Evolutionary conservation across 257 asterid species (phyloP).

Genomic region (Lycium ferocissimum): DNA sequence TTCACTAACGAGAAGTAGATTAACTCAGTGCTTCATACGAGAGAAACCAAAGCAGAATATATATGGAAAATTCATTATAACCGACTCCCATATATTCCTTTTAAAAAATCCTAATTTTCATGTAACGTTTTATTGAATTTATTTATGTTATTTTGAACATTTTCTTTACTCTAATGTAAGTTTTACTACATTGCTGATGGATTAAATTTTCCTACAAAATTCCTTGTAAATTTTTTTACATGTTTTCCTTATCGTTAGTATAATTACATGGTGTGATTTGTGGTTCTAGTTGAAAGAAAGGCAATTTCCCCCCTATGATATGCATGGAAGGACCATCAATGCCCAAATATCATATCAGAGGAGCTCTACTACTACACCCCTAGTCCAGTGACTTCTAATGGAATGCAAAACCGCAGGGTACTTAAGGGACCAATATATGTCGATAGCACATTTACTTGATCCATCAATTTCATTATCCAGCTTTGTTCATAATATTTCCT

Average conservation of each 20-base stretch:
- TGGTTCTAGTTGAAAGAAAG: neutral
- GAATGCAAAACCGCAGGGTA: too few relatives aligned
- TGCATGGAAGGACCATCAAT: neutral
- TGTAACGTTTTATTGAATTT: neutral
- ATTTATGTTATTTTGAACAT: too few relatives aligned
- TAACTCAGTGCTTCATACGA: neutral
- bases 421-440: too few relatives aligned
- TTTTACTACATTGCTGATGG: neutral
- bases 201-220: neutral
- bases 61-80: neutral
- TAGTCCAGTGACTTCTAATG: too few relatives aligned
- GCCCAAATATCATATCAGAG: too few relatives aligned
- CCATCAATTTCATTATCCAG: neutral
- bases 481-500: neutral
- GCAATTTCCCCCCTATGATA: neutral
- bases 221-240: neutral
- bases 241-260: neutral
- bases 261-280: neutral
- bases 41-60: neutral
- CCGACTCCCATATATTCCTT: neutral
- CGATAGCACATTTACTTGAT: too few relatives aligned
- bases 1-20: slow-evolving; percentile 12
- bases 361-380: too few relatives aligned
- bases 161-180: neutral
- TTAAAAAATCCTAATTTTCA: neutral